phyloP scores from a whole-genome alignment of 176 grass and related monocot genomes.

The Lolium perenne region DNA sequence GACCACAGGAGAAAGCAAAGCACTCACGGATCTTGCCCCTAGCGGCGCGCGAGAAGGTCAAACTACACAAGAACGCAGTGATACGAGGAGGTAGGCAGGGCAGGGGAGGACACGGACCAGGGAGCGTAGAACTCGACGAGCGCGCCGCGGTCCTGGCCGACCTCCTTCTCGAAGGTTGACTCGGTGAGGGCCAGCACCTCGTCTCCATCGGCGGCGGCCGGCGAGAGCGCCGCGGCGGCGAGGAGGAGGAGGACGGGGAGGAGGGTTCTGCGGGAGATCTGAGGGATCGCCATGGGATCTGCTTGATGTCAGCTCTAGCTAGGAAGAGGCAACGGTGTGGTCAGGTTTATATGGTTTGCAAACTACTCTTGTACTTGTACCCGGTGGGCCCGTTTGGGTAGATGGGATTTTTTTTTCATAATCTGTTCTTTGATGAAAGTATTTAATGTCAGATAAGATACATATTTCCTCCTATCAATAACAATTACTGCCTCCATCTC shows the following conservation, averaged over 20 bases:
- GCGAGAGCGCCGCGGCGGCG: constrained; percentile 16
- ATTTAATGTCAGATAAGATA: too few species aligned
- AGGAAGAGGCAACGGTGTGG: neutral
- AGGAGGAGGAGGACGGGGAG: constrained; percentile 45
- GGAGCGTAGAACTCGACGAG: constrained; percentile 95
- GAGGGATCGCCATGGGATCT: constrained; percentile 60
- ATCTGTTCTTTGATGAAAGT: too few species aligned
- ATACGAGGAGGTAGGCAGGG: neutral
- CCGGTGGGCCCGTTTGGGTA: neutral
- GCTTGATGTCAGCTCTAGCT: neutral
- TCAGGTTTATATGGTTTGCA: constrained; percentile 5
- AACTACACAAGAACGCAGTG: neutral
- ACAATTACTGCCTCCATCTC: too few species aligned
- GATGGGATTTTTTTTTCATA: neutral
- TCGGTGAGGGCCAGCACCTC: constrained; percentile 76
- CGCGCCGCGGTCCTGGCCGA: constrained; percentile 85
- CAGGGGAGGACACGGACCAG: constrained; percentile 42
- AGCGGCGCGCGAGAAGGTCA: neutral
- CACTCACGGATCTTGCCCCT: constrained; percentile 39
- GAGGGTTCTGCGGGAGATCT: constrained; percentile 64
- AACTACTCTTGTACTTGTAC: neutral
- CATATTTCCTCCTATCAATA: too few species aligned
- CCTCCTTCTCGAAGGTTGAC: constrained; percentile 91
- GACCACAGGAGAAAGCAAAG: neutral
- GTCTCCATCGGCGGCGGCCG: constrained; percentile 53